These are phyloP conservation scores for Saturnispora saitoi DNA, from an alignment of 805 yeast species.

Conservation along the genomic window DNA sequence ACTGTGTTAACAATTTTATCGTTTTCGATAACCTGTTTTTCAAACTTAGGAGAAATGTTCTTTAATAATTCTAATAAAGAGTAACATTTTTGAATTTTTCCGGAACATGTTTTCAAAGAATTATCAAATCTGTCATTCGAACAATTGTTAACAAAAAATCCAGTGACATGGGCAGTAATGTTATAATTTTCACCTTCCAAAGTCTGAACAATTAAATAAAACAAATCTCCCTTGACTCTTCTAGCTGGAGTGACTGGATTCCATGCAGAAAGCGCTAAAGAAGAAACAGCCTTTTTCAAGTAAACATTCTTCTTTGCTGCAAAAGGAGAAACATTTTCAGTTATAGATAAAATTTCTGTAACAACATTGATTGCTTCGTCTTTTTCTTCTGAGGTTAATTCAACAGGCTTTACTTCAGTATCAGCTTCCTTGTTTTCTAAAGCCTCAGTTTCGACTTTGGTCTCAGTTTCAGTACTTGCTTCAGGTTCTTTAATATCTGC, in stretches of 20 bases:
- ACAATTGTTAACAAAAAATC: conserved; percentile 70
- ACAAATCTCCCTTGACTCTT: conserved; percentile 63
- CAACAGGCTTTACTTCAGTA: conserved; percentile 18
- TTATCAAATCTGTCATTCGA: conserved; percentile 67
- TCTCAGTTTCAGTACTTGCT: conserved; percentile 6
- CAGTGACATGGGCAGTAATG: conserved; percentile 70
- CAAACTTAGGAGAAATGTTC: conserved; percentile 57
- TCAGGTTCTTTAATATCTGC: conserved; percentile 21
- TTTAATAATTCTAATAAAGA: conserved; percentile 54
- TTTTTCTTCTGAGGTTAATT: conserved; percentile 28
- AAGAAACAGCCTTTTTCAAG: conserved; percentile 44
- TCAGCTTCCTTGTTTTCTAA: conserved; percentile 11
- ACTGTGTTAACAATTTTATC: conserved; percentile 34
- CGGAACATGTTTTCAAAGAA: conserved; percentile 30
- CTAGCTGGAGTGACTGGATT: conserved; percentile 69
- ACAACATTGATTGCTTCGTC: conserved; percentile 16
- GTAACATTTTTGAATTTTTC: conserved; percentile 22
- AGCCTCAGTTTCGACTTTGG: conserved; percentile 11
- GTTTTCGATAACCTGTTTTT: conserved; percentile 43
- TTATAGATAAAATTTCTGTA: conserved; percentile 13
- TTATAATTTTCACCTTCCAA: conserved; percentile 74
- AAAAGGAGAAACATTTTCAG: conserved; percentile 12
- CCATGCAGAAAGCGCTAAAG: conserved; percentile 64
- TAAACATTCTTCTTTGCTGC: conserved; percentile 28
- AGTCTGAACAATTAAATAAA: conserved; percentile 68